phyloP scores from a whole-genome alignment of 208 protist genomes.

The Leishmania mexicana region DNA sequence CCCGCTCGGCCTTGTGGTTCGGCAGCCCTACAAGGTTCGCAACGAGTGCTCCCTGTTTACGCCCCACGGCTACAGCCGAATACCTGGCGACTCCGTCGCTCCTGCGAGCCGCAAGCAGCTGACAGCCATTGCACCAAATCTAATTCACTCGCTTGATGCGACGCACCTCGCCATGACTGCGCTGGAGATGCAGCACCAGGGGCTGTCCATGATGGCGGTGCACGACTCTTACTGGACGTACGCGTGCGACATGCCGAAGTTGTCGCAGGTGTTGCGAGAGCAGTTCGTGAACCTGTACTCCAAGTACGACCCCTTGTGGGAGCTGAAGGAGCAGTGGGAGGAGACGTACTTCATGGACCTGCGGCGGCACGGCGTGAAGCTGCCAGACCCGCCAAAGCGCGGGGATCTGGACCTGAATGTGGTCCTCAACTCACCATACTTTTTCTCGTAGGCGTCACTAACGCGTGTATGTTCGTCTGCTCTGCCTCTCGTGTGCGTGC shows the following conservation, averaged over 20 bases:
- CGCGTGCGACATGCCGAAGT: conserved; percentile 90
- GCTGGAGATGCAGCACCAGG: conserved; percentile 86
- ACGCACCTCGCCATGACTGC: conserved; percentile 98
- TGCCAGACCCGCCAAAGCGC: conserved; percentile 88
- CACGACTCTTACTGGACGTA: conserved; percentile 99
- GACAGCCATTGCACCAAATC: conserved; percentile 98
- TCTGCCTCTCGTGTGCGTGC: not conserved
- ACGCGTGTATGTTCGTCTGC: not conserved
- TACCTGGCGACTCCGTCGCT: conserved; percentile 71
- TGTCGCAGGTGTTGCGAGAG: conserved; percentile 94
- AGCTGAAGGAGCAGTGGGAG: conserved; percentile 93
- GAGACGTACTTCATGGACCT: conserved; percentile 90
- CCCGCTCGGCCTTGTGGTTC: conserved; percentile 96
- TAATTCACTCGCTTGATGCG: conserved; percentile 98
- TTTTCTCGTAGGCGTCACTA: conserved; percentile 75
- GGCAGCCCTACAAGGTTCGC: conserved; percentile 95
- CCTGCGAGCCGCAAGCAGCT: conserved; percentile 90
- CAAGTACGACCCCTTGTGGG: conserved; percentile 90
- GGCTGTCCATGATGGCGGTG: conserved; percentile 95
- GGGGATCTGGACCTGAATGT: conserved; percentile 86
- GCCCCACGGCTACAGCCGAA: conserved; percentile 65
- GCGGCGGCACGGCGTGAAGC: conserved; percentile 73
- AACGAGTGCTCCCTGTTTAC: conserved; percentile 89
- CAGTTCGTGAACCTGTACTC: conserved; percentile 97
- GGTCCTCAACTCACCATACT: conserved; percentile 91